Evolutionary conservation across 371 early-diverging fungal genomes (phyloP).

Genomic region (Haplosporangium sp.): DNA sequence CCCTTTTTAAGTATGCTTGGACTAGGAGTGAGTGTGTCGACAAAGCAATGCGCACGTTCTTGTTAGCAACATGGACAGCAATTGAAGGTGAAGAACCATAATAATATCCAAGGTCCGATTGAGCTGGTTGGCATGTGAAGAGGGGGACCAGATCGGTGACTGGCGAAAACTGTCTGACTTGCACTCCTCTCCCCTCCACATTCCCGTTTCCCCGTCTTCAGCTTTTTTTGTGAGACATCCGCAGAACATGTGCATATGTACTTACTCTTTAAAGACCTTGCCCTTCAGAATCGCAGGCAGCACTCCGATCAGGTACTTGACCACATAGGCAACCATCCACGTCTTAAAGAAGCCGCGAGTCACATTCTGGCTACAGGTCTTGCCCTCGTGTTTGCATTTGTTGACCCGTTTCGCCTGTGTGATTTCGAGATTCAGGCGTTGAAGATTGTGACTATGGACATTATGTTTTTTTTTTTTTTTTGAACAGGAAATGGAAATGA

Average conservation of each 20-base stretch:
- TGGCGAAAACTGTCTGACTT: background rate
- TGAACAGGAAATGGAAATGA: background rate
- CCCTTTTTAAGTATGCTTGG: constrained; percentile 68
- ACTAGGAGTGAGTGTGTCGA: constrained; percentile 21
- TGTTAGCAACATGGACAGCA: too few species aligned
- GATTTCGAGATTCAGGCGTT: constrained; percentile 63
- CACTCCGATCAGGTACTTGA: constrained; percentile 83
- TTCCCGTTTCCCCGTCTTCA: background rate
- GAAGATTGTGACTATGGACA: constrained; percentile 70
- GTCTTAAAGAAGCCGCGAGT: constrained; percentile 80
- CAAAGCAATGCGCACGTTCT: too few species aligned
- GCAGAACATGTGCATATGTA: too few species aligned
- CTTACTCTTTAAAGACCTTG: constrained; percentile 71
- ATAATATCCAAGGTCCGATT: too few species aligned
- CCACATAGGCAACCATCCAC: constrained; percentile 74
- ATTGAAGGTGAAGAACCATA: too few species aligned
- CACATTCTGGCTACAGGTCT: constrained; percentile 80
- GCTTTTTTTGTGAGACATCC: too few species aligned
- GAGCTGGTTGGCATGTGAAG: background rate
- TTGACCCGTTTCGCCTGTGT: constrained; percentile 51
- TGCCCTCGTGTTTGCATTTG: constrained; percentile 80
- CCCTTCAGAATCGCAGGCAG: constrained; percentile 75
- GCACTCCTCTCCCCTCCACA: background rate
- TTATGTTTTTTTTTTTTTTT: too few species aligned
- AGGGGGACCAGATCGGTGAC: background rate